Conservation (phyloP, 768 basidiomycete species). For the Lactarius quietus region DNA sequence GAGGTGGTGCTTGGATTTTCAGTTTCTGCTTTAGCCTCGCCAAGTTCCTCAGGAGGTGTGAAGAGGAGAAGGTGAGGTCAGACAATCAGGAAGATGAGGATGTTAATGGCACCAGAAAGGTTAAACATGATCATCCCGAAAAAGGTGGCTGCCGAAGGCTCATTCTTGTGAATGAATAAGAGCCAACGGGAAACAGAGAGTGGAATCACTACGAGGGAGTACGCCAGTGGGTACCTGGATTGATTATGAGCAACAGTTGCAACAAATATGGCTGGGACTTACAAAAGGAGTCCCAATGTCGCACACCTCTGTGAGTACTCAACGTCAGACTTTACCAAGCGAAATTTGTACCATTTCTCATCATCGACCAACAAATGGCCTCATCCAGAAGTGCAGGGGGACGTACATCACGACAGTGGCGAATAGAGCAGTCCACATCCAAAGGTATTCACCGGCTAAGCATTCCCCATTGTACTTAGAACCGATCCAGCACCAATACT, state of each 20-base stretch:
- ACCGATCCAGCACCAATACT: constrained; percentile 46
- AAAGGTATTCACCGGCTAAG: constrained; percentile 44
- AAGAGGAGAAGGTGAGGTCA: constrained; percentile 38
- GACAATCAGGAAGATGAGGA: constrained; percentile 37
- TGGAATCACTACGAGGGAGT: constrained; percentile 39
- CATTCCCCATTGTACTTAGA: constrained; percentile 31
- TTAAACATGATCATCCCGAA: constrained; percentile 33
- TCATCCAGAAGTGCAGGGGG: constrained; percentile 36
- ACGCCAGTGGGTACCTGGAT: constrained; percentile 40
- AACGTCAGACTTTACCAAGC: constrained; percentile 15
- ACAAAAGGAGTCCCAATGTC: constrained; percentile 31
- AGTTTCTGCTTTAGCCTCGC: background rate
- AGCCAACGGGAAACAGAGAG: constrained; percentile 42
- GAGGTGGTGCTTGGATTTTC: background rate
- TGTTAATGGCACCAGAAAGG: constrained; percentile 41
- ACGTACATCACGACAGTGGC: constrained; percentile 36
- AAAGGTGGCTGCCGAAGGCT: constrained; percentile 36
- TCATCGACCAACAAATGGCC: constrained; percentile 35
- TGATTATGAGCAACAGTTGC: background rate
- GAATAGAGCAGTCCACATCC: constrained; percentile 42
- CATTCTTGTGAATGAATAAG: constrained; percentile 27
- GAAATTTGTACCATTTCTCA: constrained; percentile 36
- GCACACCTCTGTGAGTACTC: constrained; percentile 8
- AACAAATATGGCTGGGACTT: background rate
- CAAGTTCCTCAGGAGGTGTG: background rate